phyloP scores from a whole-genome alignment of 1,139 yeast species.

The Zhuliangozyma blackwelliae region DNA sequence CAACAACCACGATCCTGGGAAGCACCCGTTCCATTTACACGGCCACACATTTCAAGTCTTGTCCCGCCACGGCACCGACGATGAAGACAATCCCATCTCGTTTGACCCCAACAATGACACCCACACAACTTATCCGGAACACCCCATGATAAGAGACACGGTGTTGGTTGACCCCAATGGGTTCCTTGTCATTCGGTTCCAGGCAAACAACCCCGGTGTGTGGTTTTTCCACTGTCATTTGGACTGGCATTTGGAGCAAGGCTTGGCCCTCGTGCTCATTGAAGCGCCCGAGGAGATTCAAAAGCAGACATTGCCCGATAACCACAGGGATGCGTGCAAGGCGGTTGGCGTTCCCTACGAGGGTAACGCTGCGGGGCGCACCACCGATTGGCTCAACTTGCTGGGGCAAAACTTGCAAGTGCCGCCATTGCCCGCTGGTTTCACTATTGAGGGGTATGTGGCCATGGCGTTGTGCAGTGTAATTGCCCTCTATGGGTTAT shows the following conservation, averaged over 20 bases:
- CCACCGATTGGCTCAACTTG: slow-evolving; percentile 57
- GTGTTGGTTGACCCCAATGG: slow-evolving; percentile 64
- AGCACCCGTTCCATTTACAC: slow-evolving; percentile 86
- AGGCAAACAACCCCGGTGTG: slow-evolving; percentile 58
- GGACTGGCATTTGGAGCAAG: slow-evolving; percentile 64
- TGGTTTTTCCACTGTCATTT: slow-evolving; percentile 67
- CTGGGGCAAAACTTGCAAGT: slow-evolving; percentile 69
- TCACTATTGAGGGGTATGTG: slow-evolving; percentile 85
- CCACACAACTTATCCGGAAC: slow-evolving; percentile 29
- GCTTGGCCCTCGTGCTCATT: slow-evolving; percentile 47
- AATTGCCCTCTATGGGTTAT: slow-evolving; percentile 76
- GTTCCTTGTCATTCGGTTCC: slow-evolving; percentile 55
- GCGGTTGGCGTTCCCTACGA: slow-evolving; percentile 42
- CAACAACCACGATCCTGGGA: slow-evolving; percentile 71
- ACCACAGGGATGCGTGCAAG: slow-evolving; percentile 59
- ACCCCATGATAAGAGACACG: slow-evolving; percentile 71
- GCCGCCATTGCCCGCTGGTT: slow-evolving; percentile 69
- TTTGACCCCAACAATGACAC: slow-evolving; percentile 37
- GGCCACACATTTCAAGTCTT: slow-evolving; percentile 72
- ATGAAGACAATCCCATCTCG: slow-evolving; percentile 32
- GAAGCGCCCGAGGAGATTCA: slow-evolving; percentile 58
- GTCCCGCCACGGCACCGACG: slow-evolving; percentile 31
- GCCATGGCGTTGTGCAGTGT: slow-evolving; percentile 79
- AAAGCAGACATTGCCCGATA: slow-evolving; percentile 46
- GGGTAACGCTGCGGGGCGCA: slow-evolving; percentile 89